Conservation (phyloP, 2,329 filamentous ascomycete species). For the Podosphaera aphanis region DNA sequence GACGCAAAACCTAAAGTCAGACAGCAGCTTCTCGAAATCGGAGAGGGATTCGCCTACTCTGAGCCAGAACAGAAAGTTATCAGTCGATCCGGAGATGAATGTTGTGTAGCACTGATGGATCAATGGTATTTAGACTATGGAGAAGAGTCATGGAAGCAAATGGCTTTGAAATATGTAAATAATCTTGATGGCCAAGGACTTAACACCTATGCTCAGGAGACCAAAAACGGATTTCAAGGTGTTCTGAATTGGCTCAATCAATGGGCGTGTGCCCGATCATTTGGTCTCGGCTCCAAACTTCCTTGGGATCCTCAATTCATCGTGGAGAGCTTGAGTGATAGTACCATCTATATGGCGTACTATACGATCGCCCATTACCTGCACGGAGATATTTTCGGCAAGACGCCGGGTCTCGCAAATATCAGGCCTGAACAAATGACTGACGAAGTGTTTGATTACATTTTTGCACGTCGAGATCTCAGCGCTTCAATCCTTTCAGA, state of each 20-base stretch:
- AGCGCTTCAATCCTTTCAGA: slow-evolving; percentile 38
- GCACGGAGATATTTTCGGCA: slow-evolving; percentile 71
- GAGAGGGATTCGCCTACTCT: slow-evolving; percentile 71
- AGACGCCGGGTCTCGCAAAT: slow-evolving; percentile 39
- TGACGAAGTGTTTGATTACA: slow-evolving; percentile 89
- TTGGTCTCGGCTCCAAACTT: slow-evolving; percentile 77
- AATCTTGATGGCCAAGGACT: slow-evolving; percentile 42
- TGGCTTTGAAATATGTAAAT: slow-evolving; percentile 48
- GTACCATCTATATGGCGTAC: slow-evolving; percentile 76
- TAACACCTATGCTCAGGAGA: slow-evolving; percentile 59
- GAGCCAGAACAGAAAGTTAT: slow-evolving; percentile 82
- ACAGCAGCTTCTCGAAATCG: slow-evolving; percentile 49
- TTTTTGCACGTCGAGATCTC: slow-evolving; percentile 58
- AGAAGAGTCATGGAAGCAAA: slow-evolving; percentile 63
- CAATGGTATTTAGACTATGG: slow-evolving; percentile 99
- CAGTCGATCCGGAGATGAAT: slow-evolving; percentile 74
- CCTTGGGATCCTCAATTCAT: slow-evolving; percentile 84
- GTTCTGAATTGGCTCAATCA: slow-evolving; percentile 83
- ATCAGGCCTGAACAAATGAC: slow-evolving; percentile 70
- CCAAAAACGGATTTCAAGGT: slow-evolving; percentile 58
- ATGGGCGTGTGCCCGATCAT: slow-evolving; percentile 85
- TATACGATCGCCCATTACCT: slow-evolving; percentile 45
- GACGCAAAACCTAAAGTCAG: slow-evolving; percentile 69
- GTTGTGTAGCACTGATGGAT: slow-evolving; percentile 76
- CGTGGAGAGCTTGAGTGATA: slow-evolving; percentile 80